Conservation (phyloP, 2,329 filamentous ascomycete species). For the Aspergillus tamarii region DNA sequence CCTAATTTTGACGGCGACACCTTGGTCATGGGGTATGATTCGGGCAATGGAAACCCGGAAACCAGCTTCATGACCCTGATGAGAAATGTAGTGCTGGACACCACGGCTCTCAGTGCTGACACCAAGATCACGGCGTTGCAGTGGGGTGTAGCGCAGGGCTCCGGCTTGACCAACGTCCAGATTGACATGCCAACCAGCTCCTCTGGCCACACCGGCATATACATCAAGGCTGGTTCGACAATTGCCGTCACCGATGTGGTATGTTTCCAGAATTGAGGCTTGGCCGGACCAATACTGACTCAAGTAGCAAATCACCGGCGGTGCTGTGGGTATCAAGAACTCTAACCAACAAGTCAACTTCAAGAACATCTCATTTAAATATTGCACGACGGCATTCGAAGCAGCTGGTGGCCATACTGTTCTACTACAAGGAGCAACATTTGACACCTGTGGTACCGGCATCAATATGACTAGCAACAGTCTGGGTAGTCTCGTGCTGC, state of each 20-base stretch:
- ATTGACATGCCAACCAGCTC: conserved; percentile 37
- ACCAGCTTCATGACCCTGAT: conserved; percentile 37
- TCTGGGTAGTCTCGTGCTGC: conserved; percentile 31
- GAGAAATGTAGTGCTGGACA: conserved; percentile 39
- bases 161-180: conserved; percentile 35
- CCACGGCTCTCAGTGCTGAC: conserved; percentile 24
- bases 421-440: conserved; percentile 30
- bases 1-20: conserved; percentile 30
- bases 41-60: conserved; percentile 26
- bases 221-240: conserved; percentile 28
- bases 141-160: conserved; percentile 40
- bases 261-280: background rate
- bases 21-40: conserved; percentile 33
- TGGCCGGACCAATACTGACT: background rate
- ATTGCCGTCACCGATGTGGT: conserved; percentile 34
- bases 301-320: conserved; percentile 29
- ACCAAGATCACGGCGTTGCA: conserved; percentile 33
- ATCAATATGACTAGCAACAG: conserved; percentile 32
- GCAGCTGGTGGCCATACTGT: conserved; percentile 38
- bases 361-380: conserved; percentile 60
- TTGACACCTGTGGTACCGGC: conserved; percentile 31
- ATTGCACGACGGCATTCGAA: conserved; percentile 57
- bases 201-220: conserved; percentile 33
- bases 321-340: conserved; percentile 32
- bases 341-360: conserved; percentile 38